Conservation (phyloP, 371 early-diverging fungal species). For the Syncephalastrum racemosum region DNA sequence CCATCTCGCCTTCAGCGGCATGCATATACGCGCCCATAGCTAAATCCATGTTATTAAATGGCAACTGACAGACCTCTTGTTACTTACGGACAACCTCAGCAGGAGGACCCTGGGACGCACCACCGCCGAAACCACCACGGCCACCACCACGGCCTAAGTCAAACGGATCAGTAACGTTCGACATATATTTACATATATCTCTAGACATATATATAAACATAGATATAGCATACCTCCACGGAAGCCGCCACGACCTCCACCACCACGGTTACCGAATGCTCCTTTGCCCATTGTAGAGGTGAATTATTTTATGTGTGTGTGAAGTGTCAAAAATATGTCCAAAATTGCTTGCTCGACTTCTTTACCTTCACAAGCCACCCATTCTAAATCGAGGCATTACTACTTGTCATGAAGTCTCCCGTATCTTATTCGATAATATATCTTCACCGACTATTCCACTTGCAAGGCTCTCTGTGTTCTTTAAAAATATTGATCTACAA, state of each 20-base stretch:
- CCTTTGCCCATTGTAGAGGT: slow-evolving; percentile 38
- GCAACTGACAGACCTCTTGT: background rate
- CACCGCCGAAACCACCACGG: slow-evolving; percentile 61
- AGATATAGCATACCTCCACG: slow-evolving; percentile 33
- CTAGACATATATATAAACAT: no score
- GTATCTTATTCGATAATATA: no score
- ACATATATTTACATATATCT: no score
- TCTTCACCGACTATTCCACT: no score
- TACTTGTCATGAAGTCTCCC: no score
- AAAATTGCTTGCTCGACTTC: background rate
- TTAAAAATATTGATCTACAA: no score
- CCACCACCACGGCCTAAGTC: slow-evolving; percentile 64
- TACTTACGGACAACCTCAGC: slow-evolving; percentile 73
- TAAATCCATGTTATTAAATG: slow-evolving; percentile 8
- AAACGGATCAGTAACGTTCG: background rate
- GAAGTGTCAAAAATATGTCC: no score
- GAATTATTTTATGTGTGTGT: no score
- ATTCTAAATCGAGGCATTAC: background rate
- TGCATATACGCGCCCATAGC: slow-evolving; percentile 95
- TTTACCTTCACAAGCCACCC: slow-evolving; percentile 2
- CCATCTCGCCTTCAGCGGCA: slow-evolving; percentile 96
- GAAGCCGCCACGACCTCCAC: slow-evolving; percentile 44
- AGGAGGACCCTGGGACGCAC: slow-evolving; percentile 70
- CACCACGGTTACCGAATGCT: slow-evolving; percentile 49
- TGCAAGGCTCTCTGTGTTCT: no score